phyloP scores from a whole-genome alignment of 805 yeast species.

The Pichia heedii region DNA sequence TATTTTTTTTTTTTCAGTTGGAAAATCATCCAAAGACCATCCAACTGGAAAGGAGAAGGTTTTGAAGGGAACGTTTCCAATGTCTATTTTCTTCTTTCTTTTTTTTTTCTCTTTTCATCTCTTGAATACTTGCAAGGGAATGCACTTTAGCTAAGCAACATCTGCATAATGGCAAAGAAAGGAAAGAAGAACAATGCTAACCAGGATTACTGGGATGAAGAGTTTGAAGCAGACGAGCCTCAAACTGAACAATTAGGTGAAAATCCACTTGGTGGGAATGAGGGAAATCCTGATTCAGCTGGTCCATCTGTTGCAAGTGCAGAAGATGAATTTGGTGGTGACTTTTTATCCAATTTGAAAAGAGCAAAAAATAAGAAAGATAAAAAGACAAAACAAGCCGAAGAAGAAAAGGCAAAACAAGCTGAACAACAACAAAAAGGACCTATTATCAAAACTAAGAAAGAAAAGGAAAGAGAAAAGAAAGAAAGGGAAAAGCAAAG shows the following conservation, averaged over 20 bases:
- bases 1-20: too few species aligned
- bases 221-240: constrained; percentile 42
- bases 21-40: too few species aligned
- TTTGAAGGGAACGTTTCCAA: too few species aligned
- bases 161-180: constrained; percentile 28
- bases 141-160: not conserved
- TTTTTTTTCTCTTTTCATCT: too few species aligned
- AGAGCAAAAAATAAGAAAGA: constrained; percentile 71
- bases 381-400: constrained; percentile 55
- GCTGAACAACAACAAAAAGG: constrained; percentile 28
- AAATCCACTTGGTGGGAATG: constrained; percentile 16
- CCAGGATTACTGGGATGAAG: constrained; percentile 77
- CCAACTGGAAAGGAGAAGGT: too few species aligned
- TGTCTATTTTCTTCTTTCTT: too few species aligned
- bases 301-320: constrained; percentile 22
- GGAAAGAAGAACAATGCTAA: constrained; percentile 59
- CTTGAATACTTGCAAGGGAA: not conserved
- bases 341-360: constrained; percentile 77
- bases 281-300: constrained; percentile 15
- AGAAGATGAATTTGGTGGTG: constrained; percentile 46
- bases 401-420: constrained; percentile 28
- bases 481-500: constrained; percentile 85
- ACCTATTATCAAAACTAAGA: constrained; percentile 78
- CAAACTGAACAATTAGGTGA: constrained; percentile 46
- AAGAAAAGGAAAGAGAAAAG: constrained; percentile 91